These are phyloP conservation scores for Heliamphora pulchella DNA, from an alignment of 179 eudicot genomes.

Conservation along the genomic window DNA sequence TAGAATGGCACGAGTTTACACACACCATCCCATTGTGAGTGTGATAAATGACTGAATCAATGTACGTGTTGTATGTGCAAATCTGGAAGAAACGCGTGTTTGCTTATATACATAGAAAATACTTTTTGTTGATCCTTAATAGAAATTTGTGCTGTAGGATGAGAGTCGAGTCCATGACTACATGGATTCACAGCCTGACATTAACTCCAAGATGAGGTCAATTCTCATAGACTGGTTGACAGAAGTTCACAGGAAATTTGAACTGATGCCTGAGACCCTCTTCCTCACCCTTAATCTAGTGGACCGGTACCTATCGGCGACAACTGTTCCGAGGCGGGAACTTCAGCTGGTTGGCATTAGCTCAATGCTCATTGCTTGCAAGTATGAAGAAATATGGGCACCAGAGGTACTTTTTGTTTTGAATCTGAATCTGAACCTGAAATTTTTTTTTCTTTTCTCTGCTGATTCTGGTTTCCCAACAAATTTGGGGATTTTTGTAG, in stretches of 20 bases:
- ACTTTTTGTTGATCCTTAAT: not conserved
- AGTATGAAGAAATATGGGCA: slow-evolving; percentile 91
- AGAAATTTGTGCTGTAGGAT: slow-evolving; percentile 21
- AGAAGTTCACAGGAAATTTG: slow-evolving; percentile 69
- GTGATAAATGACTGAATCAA: too few species aligned
- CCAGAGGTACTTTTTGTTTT: slow-evolving; percentile 47
- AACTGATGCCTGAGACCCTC: slow-evolving; percentile 71
- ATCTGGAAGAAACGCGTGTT: too few species aligned
- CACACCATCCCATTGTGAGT: too few species aligned
- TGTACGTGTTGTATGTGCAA: too few species aligned
- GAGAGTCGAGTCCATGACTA: slow-evolving; percentile 52
- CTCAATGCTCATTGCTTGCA: slow-evolving; percentile 83
- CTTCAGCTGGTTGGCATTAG: slow-evolving; percentile 74
- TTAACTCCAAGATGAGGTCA: slow-evolving; percentile 69
- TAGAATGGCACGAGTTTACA: too few species aligned
- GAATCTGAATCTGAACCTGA: not conserved
- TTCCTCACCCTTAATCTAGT: slow-evolving; percentile 65
- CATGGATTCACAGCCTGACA: slow-evolving; percentile 58
- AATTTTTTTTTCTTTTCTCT: not conserved
- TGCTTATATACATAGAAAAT: not conserved
- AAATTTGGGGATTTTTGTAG: slow-evolving; percentile 22
- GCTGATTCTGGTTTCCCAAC: not conserved
- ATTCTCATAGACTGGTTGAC: slow-evolving; percentile 77
- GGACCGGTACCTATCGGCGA: slow-evolving; percentile 57
- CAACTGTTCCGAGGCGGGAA: slow-evolving; percentile 49